Conservation (phyloP, 352 stramenopile species). For the Elongisporangium anandrum region DNA sequence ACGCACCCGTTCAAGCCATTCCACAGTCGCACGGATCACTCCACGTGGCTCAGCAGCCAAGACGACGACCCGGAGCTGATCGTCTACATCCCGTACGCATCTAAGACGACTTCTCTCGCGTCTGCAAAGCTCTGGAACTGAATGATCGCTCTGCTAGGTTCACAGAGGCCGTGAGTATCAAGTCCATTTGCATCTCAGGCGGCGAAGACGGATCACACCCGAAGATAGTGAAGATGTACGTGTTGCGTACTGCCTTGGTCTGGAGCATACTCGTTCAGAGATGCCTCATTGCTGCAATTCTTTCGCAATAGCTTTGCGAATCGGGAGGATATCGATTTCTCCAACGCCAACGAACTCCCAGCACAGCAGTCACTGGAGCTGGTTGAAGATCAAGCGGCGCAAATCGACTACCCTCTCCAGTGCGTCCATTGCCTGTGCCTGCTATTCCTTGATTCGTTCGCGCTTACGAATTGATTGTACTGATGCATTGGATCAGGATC, state of each 20-base stretch:
- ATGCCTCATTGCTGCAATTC: background rate
- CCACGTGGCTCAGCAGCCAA: constrained; percentile 67
- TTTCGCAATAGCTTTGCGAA: constrained; percentile 52
- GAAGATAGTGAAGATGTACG: constrained; percentile 79
- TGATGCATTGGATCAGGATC: constrained; percentile 31
- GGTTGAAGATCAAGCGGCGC: constrained; percentile 55
- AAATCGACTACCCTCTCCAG: constrained; percentile 80
- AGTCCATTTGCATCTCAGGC: constrained; percentile 84
- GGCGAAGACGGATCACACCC: constrained; percentile 72
- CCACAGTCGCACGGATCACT: constrained; percentile 63
- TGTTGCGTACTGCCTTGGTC: background rate
- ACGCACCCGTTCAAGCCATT: constrained; percentile 81
- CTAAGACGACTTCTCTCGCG: background rate
- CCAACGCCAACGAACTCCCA: constrained; percentile 70
- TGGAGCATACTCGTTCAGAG: background rate
- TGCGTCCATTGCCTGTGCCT: constrained; percentile 14
- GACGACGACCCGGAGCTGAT: constrained; percentile 84
- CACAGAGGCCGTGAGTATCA: constrained; percentile 85
- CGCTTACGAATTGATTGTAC: background rate
- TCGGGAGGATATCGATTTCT: constrained; percentile 85
- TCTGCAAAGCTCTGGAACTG: background rate
- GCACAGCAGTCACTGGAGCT: constrained; percentile 75
- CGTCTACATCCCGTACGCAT: constrained; percentile 60
- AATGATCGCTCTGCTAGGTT: constrained; percentile 31
- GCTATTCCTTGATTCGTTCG: background rate